These are phyloP conservation scores for Penicillium nordicum DNA, from an alignment of 2,329 filamentous ascomycete species.

Conservation along the genomic window DNA sequence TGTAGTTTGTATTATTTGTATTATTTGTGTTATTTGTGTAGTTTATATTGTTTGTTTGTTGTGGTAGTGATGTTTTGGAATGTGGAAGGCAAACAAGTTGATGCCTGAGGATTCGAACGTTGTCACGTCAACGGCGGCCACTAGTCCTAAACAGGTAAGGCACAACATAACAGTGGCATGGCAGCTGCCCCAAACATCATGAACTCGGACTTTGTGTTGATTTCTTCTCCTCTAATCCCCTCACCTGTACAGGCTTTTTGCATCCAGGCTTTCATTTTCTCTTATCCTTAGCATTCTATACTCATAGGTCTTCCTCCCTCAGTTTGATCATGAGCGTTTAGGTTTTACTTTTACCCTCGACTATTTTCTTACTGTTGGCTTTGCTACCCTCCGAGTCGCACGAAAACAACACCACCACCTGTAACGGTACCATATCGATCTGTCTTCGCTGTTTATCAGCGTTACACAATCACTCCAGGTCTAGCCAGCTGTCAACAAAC, in stretches of 20 bases:
- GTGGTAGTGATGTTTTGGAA: constrained; percentile 1
- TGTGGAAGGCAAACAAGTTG: constrained; percentile 3
- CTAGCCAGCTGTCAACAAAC: background rate
- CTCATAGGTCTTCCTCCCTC: background rate
- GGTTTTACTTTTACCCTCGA: constrained; percentile 13
- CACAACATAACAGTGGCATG: constrained; percentile 44
- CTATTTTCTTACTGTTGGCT: constrained; percentile 14
- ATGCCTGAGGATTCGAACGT: constrained; percentile 30
- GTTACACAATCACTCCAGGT: background rate
- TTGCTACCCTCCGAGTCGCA: constrained; percentile 7
- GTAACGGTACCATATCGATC: constrained; percentile 2
- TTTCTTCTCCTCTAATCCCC: constrained; percentile 20
- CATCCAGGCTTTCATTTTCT: background rate
- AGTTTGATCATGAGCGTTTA: constrained; percentile 31
- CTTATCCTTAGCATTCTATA: constrained; percentile 27
- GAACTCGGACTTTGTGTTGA: constrained; percentile 25
- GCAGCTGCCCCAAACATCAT: constrained; percentile 34
- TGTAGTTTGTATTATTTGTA: background rate
- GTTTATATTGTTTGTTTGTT: constrained; percentile 1
- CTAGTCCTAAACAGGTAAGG: constrained; percentile 32
- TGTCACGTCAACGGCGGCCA: constrained; percentile 39
- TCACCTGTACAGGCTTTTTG: constrained; percentile 9
- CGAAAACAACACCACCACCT: background rate
- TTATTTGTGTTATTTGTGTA: background rate
- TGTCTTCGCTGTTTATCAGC: constrained; percentile 6